Base-by-base conservation (phyloP, 441 rosid genomes). In the Biscutella laevigata region DNA sequence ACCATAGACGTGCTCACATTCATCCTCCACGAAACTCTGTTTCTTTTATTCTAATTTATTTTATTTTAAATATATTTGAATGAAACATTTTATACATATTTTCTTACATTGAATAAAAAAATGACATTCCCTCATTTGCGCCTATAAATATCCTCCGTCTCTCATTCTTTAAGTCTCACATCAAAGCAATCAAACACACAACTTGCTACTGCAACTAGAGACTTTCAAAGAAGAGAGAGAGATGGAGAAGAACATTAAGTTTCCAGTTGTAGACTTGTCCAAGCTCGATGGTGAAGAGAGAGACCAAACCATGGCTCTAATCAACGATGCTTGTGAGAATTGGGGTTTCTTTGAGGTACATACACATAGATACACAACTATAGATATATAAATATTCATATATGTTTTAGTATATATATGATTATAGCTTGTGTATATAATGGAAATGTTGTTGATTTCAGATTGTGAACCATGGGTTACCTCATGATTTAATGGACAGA, bases 281-380 rank as follows among this genome's bases (percentile, higher is more conserved):
- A 82, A 76, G 48, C 73, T 89, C 21, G 68, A 73, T 27, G 94
- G 94, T 35, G 82, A 69, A 57, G 80, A 76, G 71, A 80, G 87
- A 68, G 64, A 59, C 14, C 54, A 69, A 32, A 72, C 74, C 44
- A 74, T 83, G 94, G 77, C 68, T 37, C 69, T 74, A 66, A 86
- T 90, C 80, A 65, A 79, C 28, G 83, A 79, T 66, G 88, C 83
- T 54, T 82, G 87, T 62, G 77, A 81, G 51, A 81, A 78, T 64
- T 81, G 88, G 88, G 88, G 88, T 0, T 82, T 82, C 74, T 82
- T 78, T 50, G 80, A 81, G 87, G 87, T 81, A n/a, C n/a, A n/a
- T n/a, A n/a, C n/a, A n/a, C n/a, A n/a, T n/a, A n/a, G n/a, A n/a
- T n/a, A n/a, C n/a, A n/a, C n/a, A n/a, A n/a, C n/a, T n/a, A n/a